Conservation (phyloP, 202 grass and related monocot genomes). For the Thinopyrum obtusiflorum region DNA sequence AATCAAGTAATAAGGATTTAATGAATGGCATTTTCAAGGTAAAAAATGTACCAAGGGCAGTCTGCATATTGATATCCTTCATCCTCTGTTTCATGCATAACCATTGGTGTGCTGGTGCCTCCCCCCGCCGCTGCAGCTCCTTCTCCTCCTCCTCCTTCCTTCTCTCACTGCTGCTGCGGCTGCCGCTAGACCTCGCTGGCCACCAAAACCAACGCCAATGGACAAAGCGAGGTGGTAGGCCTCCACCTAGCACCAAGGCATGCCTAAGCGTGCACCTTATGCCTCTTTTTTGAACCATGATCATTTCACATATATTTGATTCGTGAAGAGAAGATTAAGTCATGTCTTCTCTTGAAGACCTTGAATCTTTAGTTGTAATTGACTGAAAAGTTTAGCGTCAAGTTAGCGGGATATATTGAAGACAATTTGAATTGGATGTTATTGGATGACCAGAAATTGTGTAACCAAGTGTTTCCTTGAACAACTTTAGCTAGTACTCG, state of each 20-base stretch:
- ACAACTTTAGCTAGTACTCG: not conserved
- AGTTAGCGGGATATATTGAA: conserved; percentile 4
- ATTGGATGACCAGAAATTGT: not conserved
- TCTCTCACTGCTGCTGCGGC: not conserved
- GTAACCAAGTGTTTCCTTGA: not conserved
- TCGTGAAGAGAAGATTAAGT: not conserved
- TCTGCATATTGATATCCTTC: not conserved
- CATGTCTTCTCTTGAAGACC: not conserved
- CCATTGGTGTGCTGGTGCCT: no score
- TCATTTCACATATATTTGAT: not conserved
- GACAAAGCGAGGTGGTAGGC: not conserved
- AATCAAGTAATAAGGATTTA: not conserved
- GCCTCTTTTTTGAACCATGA: not conserved
- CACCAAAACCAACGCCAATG: not conserved
- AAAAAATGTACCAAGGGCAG: not conserved
- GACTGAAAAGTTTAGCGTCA: not conserved
- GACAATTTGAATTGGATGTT: not conserved
- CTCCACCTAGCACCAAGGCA: not conserved
- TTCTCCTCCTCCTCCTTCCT: not conserved
- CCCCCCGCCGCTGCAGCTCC: not conserved
- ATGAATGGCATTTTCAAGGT: conserved; percentile 9
- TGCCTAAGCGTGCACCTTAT: not conserved
- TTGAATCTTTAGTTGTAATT: not conserved
- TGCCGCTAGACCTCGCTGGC: not conserved
- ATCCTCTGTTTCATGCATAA: not conserved